Conservation (phyloP, 306 rosid species). For the Trifolium repens region DNA sequence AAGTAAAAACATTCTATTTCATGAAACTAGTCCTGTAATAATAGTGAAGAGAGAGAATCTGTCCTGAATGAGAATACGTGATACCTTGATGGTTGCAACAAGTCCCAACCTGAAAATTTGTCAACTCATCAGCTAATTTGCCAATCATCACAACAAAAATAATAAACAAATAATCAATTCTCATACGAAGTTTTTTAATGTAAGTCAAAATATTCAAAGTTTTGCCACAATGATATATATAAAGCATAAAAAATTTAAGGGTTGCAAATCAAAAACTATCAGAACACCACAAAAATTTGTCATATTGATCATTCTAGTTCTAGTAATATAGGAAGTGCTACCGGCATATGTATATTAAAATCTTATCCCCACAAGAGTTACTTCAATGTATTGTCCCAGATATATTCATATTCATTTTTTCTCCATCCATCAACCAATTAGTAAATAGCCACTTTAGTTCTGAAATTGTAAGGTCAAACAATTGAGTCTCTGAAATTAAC, state of each 20-base stretch:
- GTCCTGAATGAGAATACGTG: slow-evolving; percentile 13
- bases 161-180: slow-evolving; percentile 4
- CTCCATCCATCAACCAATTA: not conserved
- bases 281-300: not conserved
- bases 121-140: slow-evolving; percentile 46
- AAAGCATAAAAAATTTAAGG: not conserved
- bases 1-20: slow-evolving; percentile 3
- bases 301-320: not conserved
- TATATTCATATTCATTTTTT: not conserved
- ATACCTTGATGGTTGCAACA: slow-evolving; percentile 94
- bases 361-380: not conserved
- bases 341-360: not conserved
- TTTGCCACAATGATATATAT: not conserved
- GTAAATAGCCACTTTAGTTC: not conserved
- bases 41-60: not conserved
- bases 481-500: not conserved
- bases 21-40: not conserved
- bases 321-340: not conserved
- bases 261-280: not conserved
- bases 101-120: slow-evolving; percentile 90
- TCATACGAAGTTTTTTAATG: not conserved
- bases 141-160: slow-evolving; percentile 5
- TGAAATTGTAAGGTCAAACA: not conserved
- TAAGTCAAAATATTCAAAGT: not conserved
- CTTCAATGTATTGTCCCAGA: not conserved